Evolutionary conservation across 2,329 filamentous ascomycete species (phyloP).

Genomic region (Epichloe uncinata): DNA sequence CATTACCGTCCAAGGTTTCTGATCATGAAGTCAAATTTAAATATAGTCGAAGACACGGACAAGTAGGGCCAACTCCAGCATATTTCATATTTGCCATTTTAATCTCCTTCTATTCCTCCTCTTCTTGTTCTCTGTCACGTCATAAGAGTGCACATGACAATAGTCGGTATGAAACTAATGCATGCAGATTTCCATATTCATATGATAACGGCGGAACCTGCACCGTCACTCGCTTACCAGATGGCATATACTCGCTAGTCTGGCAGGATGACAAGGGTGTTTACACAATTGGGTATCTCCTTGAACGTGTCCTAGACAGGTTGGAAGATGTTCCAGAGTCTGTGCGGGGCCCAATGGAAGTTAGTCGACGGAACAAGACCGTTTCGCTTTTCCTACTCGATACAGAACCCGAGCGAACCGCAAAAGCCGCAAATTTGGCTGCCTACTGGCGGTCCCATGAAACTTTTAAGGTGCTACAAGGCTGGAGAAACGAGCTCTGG

Average conservation of each 20-base stretch:
- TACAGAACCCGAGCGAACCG: conserved; percentile 32
- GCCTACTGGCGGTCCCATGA: conserved; percentile 54
- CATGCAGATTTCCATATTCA: conserved; percentile 61
- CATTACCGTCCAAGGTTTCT: background rate
- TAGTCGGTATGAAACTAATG: background rate
- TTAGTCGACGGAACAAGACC: conserved; percentile 47
- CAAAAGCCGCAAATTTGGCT: background rate
- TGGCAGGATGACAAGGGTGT: conserved; percentile 50
- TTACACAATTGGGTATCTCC: conserved; percentile 49
- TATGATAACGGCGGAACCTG: conserved; percentile 48
- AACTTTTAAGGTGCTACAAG: conserved; percentile 59
- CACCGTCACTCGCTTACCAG: conserved; percentile 39
- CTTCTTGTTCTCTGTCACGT: background rate
- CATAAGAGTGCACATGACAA: background rate
- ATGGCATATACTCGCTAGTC: conserved; percentile 52
- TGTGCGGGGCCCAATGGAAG: conserved; percentile 43
- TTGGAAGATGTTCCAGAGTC: conserved; percentile 33
- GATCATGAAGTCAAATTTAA: background rate
- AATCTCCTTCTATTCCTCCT: background rate
- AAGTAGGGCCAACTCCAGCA: background rate
- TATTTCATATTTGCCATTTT: background rate
- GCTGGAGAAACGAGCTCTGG: conserved; percentile 74
- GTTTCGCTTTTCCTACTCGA: conserved; percentile 48
- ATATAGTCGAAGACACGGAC: background rate
- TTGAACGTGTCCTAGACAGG: conserved; percentile 34